Conservation (phyloP, 2,329 filamentous ascomycete species). For the Cercospora sp. region DNA sequence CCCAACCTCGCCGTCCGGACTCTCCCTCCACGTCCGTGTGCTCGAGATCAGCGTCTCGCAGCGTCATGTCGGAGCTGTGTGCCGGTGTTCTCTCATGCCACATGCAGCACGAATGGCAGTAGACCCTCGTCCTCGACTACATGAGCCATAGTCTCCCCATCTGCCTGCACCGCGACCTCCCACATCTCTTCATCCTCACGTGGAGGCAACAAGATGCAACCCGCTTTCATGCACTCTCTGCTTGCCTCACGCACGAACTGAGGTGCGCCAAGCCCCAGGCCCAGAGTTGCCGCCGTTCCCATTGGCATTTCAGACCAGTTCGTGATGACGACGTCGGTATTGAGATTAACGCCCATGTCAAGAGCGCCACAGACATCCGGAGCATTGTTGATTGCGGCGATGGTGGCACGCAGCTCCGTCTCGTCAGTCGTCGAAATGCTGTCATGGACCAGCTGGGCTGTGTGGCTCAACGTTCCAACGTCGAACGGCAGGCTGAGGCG, state of each 20-base stretch:
- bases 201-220: constrained; percentile 25
- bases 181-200: constrained; percentile 21
- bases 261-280: constrained; percentile 26
- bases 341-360: constrained; percentile 4
- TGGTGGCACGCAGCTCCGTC: constrained; percentile 21
- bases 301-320: constrained; percentile 27
- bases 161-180: constrained; percentile 30
- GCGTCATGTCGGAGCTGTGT: not conserved
- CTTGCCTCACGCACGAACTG: constrained; percentile 25
- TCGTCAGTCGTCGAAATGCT: constrained; percentile 14
- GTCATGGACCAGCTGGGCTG: constrained; percentile 9
- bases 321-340: constrained; percentile 25
- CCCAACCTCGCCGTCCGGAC: not conserved
- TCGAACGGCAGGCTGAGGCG: constrained; percentile 23
- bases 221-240: constrained; percentile 12
- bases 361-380: constrained; percentile 8
- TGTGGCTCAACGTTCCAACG: constrained; percentile 16
- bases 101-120: constrained; percentile 17
- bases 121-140: constrained; percentile 26
- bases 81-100: constrained; percentile 7
- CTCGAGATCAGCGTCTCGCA: not conserved
- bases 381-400: constrained; percentile 25
- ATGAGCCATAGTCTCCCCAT: constrained; percentile 18
- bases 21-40: not conserved
- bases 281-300: constrained; percentile 21